Percentiles rank a stretch among this genome's conserved stretches.
These are phyloP conservation scores for Cladosporium sp. DNA, from an alignment of 2,329 filamentous ascomycete genomes.

Conservation along the genomic window DNA sequence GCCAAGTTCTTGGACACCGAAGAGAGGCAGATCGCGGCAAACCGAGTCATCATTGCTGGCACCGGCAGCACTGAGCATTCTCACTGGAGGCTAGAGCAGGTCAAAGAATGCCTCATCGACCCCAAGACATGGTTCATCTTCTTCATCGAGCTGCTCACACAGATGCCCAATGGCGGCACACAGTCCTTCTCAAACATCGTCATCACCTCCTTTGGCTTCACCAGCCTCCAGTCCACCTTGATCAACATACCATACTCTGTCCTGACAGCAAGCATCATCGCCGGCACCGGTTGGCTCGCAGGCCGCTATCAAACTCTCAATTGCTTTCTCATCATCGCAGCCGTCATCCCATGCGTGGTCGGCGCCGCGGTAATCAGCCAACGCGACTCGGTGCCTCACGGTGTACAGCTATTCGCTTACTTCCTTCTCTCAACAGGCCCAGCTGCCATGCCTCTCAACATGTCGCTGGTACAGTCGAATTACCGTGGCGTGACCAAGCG, in stretches of 20 bases:
- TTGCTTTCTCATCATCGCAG: conserved; percentile 48
- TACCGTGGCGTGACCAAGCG: conserved; percentile 43
- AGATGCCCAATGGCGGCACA: conserved; percentile 20
- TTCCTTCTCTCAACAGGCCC: conserved; percentile 55
- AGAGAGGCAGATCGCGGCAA: conserved; percentile 15
- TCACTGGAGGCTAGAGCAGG: conserved; percentile 15
- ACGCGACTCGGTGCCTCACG: conserved; percentile 25
- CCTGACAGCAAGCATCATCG: conserved; percentile 15
- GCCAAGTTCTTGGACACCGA: conserved; percentile 14
- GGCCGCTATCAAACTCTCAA: conserved; percentile 43
- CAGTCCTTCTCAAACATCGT: conserved; percentile 19
- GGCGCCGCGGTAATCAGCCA: conserved; percentile 41
- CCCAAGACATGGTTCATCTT: conserved; percentile 20
- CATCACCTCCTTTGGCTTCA: conserved; percentile 20
- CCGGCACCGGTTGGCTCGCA: conserved; percentile 14
- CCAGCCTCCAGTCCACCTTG: conserved; percentile 16
- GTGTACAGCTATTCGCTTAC: conserved; percentile 53
- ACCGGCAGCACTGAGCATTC: conserved; percentile 15
- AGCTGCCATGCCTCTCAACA: conserved; percentile 50
- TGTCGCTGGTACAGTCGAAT: conserved; percentile 52
- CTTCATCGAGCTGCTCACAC: conserved; percentile 17
- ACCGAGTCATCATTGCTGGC: conserved; percentile 13
- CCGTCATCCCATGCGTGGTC: conserved; percentile 34
- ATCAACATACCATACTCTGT: conserved; percentile 19
- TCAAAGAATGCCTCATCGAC: conserved; percentile 16